Evolutionary conservation across 306 rosid genomes (phyloP).

Genomic region (Ziziphus jujuba): DNA sequence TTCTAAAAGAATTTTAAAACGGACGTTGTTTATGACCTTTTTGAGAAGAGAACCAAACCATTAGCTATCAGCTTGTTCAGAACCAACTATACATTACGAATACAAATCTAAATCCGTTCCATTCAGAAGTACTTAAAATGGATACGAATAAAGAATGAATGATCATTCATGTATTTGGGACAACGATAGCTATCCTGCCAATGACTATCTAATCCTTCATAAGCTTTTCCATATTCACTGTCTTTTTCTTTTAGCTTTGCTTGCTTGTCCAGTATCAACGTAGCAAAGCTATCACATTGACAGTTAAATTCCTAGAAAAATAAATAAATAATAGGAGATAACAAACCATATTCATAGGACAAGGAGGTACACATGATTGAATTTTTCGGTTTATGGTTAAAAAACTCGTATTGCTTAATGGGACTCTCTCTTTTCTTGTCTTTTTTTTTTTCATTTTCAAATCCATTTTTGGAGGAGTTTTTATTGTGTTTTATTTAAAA

Average conservation of each 20-base stretch:
- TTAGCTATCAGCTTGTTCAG: no score
- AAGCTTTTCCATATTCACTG: not conserved
- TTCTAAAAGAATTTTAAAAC: not conserved
- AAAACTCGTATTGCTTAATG: no score
- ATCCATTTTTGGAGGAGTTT: no score
- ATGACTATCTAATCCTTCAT: no score
- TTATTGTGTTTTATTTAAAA: no score
- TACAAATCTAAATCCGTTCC: not conserved
- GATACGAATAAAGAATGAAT: not conserved
- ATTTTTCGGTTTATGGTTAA: no score
- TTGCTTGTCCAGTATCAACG: constrained; percentile 8
- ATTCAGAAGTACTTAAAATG: not conserved
- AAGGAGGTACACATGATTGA: no score
- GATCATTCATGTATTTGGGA: not conserved
- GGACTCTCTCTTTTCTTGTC: no score
- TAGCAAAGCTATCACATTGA: not conserved
- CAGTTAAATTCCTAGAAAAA: not conserved
- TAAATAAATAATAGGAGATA: no score
- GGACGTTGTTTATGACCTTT: not conserved
- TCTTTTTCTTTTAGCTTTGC: not conserved
- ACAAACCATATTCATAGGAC: not conserved
- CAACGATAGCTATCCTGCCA: no score
- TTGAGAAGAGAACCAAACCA: not conserved
- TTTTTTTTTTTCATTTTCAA: no score
- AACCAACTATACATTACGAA: not conserved